Percentiles rank a stretch among this genome's conserved stretches.
These are phyloP conservation scores for Dipteronia sinensis DNA, from an alignment of 345 rosid species.

Conservation along the genomic window DNA sequence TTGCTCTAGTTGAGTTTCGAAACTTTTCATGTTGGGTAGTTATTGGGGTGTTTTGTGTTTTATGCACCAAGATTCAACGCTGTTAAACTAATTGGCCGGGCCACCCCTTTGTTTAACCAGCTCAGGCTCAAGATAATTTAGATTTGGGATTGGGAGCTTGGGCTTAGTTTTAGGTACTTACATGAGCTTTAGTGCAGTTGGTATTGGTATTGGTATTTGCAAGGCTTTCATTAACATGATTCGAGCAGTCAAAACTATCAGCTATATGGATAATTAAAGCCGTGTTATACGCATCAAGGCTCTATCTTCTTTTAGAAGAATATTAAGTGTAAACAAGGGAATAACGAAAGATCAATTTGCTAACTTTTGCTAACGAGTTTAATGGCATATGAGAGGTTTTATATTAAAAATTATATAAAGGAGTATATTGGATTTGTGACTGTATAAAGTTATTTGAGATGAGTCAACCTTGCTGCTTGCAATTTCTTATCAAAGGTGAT, in stretches of 20 bases:
- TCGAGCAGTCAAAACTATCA: neutral
- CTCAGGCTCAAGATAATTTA: neutral
- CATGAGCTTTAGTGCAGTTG: neutral
- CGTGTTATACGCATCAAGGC: neutral
- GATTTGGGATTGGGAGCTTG: neutral
- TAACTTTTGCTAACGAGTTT: neutral
- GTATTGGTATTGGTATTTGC: neutral
- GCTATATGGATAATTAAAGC: neutral
- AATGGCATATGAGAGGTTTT: neutral
- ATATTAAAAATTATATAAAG: neutral
- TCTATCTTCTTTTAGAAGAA: neutral
- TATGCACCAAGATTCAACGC: neutral
- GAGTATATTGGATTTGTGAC: neutral
- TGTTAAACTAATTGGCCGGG: neutral
- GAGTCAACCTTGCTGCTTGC: neutral
- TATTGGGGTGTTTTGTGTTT: neutral
- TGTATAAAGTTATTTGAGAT: neutral
- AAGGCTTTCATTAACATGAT: neutral
- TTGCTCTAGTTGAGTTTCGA: slow-evolving; percentile 5
- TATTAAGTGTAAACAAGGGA: neutral
- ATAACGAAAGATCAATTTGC: neutral
- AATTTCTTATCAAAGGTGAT: neutral
- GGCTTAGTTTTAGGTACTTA: neutral
- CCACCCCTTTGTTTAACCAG: neutral
- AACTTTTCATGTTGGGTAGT: neutral